Evolutionary conservation across 176 grass and related monocot genomes (phyloP), one percentile per base, ranked within the genome.

Genomic region (Aegilops speltoides): DNA sequence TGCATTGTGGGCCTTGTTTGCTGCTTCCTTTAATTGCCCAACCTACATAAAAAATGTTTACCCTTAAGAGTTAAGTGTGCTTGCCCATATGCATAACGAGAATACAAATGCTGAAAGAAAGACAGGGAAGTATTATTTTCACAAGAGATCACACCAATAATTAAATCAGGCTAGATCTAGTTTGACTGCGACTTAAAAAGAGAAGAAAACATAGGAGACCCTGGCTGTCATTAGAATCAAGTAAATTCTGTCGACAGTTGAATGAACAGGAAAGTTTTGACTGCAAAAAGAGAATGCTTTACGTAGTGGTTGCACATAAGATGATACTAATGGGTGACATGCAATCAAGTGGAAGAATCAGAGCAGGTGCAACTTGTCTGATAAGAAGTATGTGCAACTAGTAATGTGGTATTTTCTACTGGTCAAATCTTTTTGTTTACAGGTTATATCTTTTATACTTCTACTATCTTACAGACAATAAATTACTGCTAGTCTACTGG

Each of bases 21-120:
- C 89, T 17, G 83, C 82, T 84, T 97, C 95, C 70, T 91, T 97
- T 80, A 97, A 62, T 69, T 97, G 95, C 62, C 93, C 93, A 80
- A 97, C 95, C 95, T 97, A 86, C 34, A 91, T 14, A 90, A 88
- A 90, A 88, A 62, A 77, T 86, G 56, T 34, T 46, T 41, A 68
- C 57, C 45, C 64, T 89, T 43, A 80, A 80, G 41, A 87, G 24
- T 62, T 81, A 11, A 11, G n/a, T 12, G 81, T 34, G 64, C 72
- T 85, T 73, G 82, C 15, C 16, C 10, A 73, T 32, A 74, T 23
- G 45, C 2, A 73, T 32, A 90, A 73, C 29, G 33, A 86, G 31
- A 65, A 64, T 40, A 86, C 2, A 38, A 61, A 73, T 89, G 31
- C 40, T 45, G 29, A 78, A 64, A 71, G 50, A 63, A 64, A 64